Evolutionary conservation across 2,329 filamentous ascomycete species (phyloP).

Genomic region (Fusarium solani-melongenae): DNA sequence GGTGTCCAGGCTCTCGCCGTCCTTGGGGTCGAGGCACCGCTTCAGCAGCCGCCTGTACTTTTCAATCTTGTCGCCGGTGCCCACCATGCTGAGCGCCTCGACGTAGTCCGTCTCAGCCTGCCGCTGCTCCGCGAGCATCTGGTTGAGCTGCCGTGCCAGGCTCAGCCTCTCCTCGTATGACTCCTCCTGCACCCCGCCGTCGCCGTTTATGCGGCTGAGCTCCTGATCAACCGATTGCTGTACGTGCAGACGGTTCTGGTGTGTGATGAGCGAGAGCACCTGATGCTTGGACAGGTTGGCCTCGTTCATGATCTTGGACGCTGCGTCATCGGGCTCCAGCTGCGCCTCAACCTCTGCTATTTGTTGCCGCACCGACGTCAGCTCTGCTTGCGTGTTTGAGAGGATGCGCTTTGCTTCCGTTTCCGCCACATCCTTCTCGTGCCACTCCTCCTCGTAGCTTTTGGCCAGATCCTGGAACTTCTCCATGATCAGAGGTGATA

Average conservation of each 20-base stretch:
- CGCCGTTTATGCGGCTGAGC: conserved; percentile 63
- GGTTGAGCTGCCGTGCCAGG: conserved; percentile 68
- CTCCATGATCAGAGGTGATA: conserved; percentile 75
- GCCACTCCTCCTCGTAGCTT: conserved; percentile 79
- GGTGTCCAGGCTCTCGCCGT: conserved; percentile 74
- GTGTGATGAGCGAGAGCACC: conserved; percentile 60
- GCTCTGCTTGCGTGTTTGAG: conserved; percentile 74
- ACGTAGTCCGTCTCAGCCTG: conserved; percentile 75
- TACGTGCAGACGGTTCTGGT: conserved; percentile 64
- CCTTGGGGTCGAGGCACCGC: conserved; percentile 74
- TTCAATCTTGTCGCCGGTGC: conserved; percentile 78
- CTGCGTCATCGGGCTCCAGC: conserved; percentile 66
- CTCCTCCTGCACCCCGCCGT: conserved; percentile 53
- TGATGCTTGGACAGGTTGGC: conserved; percentile 61
- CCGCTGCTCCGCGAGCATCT: conserved; percentile 69
- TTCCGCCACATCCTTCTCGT: conserved; percentile 77
- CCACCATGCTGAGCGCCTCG: conserved; percentile 73
- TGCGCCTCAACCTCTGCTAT: conserved; percentile 67
- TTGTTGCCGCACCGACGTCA: conserved; percentile 69
- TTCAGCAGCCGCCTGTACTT: conserved; percentile 78
- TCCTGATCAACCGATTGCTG: conserved; percentile 64
- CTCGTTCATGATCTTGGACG: conserved; percentile 62
- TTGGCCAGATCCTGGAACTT: conserved; percentile 77
- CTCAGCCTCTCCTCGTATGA: conserved; percentile 65
- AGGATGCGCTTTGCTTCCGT: conserved; percentile 75